A percentile compares a stretch with the other conserved stretches of the same genome.
phyloP scores from a whole-genome alignment of 345 rosid species.

The Linum usitatissimum region DNA sequence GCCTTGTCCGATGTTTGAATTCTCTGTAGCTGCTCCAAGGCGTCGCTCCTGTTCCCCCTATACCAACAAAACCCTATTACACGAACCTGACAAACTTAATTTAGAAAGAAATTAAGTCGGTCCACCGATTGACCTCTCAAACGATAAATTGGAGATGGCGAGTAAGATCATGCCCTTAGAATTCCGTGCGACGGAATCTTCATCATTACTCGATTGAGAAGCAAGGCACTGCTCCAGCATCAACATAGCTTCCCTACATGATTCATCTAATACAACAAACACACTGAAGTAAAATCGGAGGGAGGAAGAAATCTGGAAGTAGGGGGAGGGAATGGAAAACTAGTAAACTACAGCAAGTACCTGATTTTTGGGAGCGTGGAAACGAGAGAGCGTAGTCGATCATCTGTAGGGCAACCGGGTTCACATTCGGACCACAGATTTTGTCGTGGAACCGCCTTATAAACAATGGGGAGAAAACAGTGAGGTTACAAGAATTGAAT shows the following conservation, averaged over 20 bases:
- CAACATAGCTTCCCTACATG: slow-evolving; percentile 67
- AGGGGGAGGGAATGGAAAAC: too few species aligned
- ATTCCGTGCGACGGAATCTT: slow-evolving; percentile 30
- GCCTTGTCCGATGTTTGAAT: slow-evolving; percentile 27
- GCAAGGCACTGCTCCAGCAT: slow-evolving; percentile 74
- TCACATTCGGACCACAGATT: slow-evolving; percentile 30
- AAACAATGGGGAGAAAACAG: slow-evolving; percentile 39
- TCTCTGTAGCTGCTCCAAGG: slow-evolving; percentile 49
- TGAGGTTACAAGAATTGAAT: slow-evolving; percentile 25
- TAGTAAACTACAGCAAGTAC: slow-evolving; percentile 17
- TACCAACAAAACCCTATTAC: slow-evolving; percentile 2
- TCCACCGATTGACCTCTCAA: slow-evolving; percentile 37
- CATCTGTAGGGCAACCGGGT: slow-evolving; percentile 80
- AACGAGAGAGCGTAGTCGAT: slow-evolving; percentile 74
- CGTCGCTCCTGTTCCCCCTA: slow-evolving; percentile 52
- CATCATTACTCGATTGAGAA: slow-evolving; percentile 40
- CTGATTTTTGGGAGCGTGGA: slow-evolving; percentile 63
- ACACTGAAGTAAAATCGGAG: neutral
- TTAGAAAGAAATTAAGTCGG: neutral
- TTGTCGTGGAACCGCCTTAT: slow-evolving; percentile 41
- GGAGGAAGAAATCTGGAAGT: neutral
- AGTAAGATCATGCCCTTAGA: slow-evolving; percentile 56
- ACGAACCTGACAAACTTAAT: slow-evolving; percentile 1
- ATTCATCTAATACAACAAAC: slow-evolving; percentile 34
- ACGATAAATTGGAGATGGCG: slow-evolving; percentile 68